A percentile compares a stretch with the other conserved stretches of the same genome.
Conservation (phyloP, 495 filamentous ascomycete species). For the Penicillium odoratum region DNA sequence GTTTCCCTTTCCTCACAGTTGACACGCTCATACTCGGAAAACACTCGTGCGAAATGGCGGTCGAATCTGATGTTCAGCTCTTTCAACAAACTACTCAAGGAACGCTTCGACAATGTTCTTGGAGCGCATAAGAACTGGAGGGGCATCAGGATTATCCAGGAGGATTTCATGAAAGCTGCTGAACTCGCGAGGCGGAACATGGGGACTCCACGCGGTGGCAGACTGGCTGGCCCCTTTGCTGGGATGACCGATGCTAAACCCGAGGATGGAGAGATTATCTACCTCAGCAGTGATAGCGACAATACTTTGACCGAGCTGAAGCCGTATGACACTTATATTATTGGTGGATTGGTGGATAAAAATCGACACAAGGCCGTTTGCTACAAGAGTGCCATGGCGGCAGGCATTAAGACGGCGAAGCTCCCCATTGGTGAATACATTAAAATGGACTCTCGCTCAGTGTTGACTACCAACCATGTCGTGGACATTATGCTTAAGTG, state of each 20-base stretch:
- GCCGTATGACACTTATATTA: conserved; percentile 85
- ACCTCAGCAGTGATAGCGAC: conserved; percentile 83
- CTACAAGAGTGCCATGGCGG: conserved; percentile 73
- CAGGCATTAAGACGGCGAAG: conserved; percentile 81
- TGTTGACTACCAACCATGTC: conserved; percentile 92
- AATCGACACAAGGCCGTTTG: conserved; percentile 94
- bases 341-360: conserved; percentile 92
- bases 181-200: conserved; percentile 60
- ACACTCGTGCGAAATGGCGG: conserved; percentile 62
- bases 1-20: conserved; percentile 80
- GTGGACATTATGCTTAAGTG: conserved; percentile 94
- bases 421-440: conserved; percentile 92
- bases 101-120: conserved; percentile 75
- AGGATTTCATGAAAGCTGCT: conserved; percentile 67
- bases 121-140: conserved; percentile 74
- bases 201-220: conserved; percentile 50
- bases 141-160: conserved; percentile 64
- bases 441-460: conserved; percentile 77
- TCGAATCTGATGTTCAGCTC: conserved; percentile 72
- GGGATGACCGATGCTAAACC: conserved; percentile 40
- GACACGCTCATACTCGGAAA: conserved; percentile 86
- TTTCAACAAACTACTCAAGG: conserved; percentile 72
- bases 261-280: conserved; percentile 66
- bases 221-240: conserved; percentile 54
- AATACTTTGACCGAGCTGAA: conserved; percentile 77